These are phyloP conservation scores for Bauhinia variegata DNA, from an alignment of 306 rosid genomes.

Conservation along the genomic window DNA sequence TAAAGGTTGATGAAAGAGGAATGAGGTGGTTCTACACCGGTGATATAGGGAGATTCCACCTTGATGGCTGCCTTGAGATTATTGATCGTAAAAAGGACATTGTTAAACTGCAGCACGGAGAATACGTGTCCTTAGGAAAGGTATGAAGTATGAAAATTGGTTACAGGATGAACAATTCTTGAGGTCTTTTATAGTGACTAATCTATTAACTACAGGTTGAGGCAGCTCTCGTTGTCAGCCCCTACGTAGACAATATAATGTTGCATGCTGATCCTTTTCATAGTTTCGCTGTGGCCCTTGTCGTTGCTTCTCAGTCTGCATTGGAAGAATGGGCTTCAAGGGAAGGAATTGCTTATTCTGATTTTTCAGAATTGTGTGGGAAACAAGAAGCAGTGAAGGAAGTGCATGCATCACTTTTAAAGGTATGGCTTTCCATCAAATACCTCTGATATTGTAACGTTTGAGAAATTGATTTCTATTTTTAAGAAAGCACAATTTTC, in stretches of 20 bases:
- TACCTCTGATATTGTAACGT: slow-evolving; percentile 13
- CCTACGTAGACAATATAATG: slow-evolving; percentile 79
- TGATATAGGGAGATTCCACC: slow-evolving; percentile 81
- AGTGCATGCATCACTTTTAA: slow-evolving; percentile 64
- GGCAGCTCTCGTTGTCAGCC: slow-evolving; percentile 78
- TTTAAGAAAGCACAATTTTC: slow-evolving; percentile 16
- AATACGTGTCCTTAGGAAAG: slow-evolving; percentile 97
- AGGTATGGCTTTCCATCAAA: slow-evolving; percentile 53
- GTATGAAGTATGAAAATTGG: slow-evolving; percentile 47
- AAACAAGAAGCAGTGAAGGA: slow-evolving; percentile 74
- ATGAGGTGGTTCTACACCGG: slow-evolving; percentile 96
- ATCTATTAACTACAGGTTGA: slow-evolving; percentile 71
- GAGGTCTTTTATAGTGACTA: slow-evolving; percentile 31
- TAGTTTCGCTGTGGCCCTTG: slow-evolving; percentile 86
- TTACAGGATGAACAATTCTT: slow-evolving; percentile 27
- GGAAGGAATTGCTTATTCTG: slow-evolving; percentile 65
- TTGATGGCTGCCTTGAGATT: slow-evolving; percentile 94
- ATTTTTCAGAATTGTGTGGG: slow-evolving; percentile 63
- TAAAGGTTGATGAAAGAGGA: slow-evolving; percentile 85
- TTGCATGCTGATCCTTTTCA: slow-evolving; percentile 90
- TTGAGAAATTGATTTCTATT: slow-evolving; percentile 12
- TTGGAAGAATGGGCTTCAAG: slow-evolving; percentile 80
- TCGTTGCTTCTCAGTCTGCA: slow-evolving; percentile 66
- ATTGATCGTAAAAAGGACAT: slow-evolving; percentile 96
- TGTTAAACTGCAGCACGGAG: slow-evolving; percentile 97